Percentiles rank a stretch among this genome's conserved stretches.
phyloP scores from a whole-genome alignment of 768 basidiomycete species.

The Collybiopsis confluens region DNA sequence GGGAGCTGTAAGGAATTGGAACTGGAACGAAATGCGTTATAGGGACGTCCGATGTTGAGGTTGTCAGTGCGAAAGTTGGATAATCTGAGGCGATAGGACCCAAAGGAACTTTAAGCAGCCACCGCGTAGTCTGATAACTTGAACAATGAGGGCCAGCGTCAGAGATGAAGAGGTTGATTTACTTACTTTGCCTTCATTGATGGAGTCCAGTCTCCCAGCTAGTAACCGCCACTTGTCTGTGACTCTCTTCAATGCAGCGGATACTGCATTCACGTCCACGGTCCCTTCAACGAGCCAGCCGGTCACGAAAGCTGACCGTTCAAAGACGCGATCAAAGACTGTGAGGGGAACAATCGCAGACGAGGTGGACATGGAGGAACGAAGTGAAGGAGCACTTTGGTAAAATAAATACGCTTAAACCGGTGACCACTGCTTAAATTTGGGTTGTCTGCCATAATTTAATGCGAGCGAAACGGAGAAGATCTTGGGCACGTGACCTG shows the following conservation, averaged over 20 bases:
- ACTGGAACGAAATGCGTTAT: conserved; percentile 30
- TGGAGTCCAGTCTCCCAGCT: conserved; percentile 24
- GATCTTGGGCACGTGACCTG: too few relatives aligned
- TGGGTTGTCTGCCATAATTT: neutral
- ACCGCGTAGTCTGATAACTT: conserved; percentile 26
- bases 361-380: neutral
- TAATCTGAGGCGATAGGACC: conserved; percentile 29
- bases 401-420: neutral
- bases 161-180: conserved; percentile 1
- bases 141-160: neutral
- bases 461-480: too few relatives aligned
- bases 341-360: conserved; percentile 28
- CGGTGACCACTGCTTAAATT: neutral
- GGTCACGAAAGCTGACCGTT: conserved; percentile 31
- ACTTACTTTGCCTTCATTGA: conserved; percentile 17
- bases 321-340: conserved; percentile 25
- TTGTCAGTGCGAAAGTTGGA: conserved; percentile 31
- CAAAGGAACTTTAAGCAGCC: conserved; percentile 33
- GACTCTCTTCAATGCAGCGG: conserved; percentile 24
- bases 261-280: conserved; percentile 28
- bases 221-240: conserved; percentile 30
- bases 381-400: too few relatives aligned
- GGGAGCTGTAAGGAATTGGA: conserved; percentile 28
- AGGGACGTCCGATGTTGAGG: conserved; percentile 26
- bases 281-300: conserved; percentile 40